Evolutionary conservation across 2,329 filamentous ascomycete species (phyloP), one percentile per base, ranked within the genome.

Genomic region (Pseudopyrenochaeta lycopersici): DNA sequence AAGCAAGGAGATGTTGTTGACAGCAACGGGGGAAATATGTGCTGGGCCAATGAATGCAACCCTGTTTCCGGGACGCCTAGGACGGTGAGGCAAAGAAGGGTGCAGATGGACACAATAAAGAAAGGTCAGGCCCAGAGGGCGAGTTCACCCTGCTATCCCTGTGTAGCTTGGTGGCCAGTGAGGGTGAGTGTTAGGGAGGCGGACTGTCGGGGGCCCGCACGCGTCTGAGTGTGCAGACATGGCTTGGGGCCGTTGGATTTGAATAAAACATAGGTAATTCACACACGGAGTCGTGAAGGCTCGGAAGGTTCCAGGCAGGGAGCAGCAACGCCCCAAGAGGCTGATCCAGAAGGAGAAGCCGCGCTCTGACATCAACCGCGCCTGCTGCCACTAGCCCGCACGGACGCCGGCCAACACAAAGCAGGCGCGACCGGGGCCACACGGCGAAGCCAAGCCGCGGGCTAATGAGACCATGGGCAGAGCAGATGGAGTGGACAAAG

Each of bases 231-330:
- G 66, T 58, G 67, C 66, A 66, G 63, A 58, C 68, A 69, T 71
- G 68, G 71, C 68, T 72, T 71, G 67, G 70, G 69, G 68, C 69
- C 64, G 68, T 71, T 73, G 72, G 67, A 70, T 65, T 72, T 69
- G 71, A 71, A 71, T 72, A 71, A 61, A 56, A 58, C 56, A 75
- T 72, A 72, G 71, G 75, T 72, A 69, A 75, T 75, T 74, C 70
- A 73, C 63, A 60, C 55, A 57, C 53, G 53, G 56, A 67, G 62
- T 67, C 57, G 66, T 70, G 65, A 69, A 69, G 63, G 63, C 58
- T 58, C 72, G 72, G 70, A 71, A 73, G 67, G 70, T 72, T 72
- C 73, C 72, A 74, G 72, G 64, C 69, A 71, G 66, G 49, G 57
- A 62, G 58, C 56, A 54, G 51, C 50, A 56, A 62, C 61, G 67